Evolutionary conservation across 768 basidiomycete genomes (phyloP).

Genomic region (Amanita molliuscula): DNA sequence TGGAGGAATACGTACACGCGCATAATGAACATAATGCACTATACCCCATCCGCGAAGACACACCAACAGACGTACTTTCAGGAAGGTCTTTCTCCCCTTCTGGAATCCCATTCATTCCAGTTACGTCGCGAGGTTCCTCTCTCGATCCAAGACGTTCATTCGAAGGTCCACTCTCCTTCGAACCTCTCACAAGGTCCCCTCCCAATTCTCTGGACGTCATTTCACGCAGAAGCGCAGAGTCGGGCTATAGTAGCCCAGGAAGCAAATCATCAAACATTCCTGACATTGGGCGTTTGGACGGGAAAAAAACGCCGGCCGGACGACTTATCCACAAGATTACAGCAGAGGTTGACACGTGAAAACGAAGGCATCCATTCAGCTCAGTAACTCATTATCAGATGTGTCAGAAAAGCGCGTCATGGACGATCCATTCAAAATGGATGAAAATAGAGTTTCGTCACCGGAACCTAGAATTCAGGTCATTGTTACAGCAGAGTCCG

Average conservation of each 20-base stretch:
- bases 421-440: slow-evolving; percentile 5
- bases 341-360: slow-evolving; percentile 15
- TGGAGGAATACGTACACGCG: slow-evolving; percentile 53
- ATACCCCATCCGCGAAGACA: slow-evolving; percentile 12
- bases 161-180: slow-evolving; percentile 48
- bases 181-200: slow-evolving; percentile 39
- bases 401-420: slow-evolving; percentile 15
- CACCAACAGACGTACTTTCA: slow-evolving; percentile 14
- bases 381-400: slow-evolving; percentile 35
- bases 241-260: slow-evolving; percentile 29
- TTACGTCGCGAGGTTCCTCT: slow-evolving; percentile 22
- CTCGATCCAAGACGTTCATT: slow-evolving; percentile 27
- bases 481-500: slow-evolving; percentile 5
- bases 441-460: neutral
- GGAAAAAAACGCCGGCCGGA: slow-evolving; percentile 8
- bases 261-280: slow-evolving; percentile 20
- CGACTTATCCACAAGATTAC: neutral
- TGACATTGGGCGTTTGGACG: slow-evolving; percentile 13
- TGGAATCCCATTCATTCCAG: slow-evolving; percentile 14
- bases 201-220: slow-evolving; percentile 35
- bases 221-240: slow-evolving; percentile 35
- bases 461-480: slow-evolving; percentile 2
- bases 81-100: slow-evolving; percentile 10
- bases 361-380: slow-evolving; percentile 36
- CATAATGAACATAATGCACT: slow-evolving; percentile 16